Evolutionary conservation across 2,329 filamentous ascomycete genomes (phyloP).

Genomic region (Diplodia intermedia): DNA sequence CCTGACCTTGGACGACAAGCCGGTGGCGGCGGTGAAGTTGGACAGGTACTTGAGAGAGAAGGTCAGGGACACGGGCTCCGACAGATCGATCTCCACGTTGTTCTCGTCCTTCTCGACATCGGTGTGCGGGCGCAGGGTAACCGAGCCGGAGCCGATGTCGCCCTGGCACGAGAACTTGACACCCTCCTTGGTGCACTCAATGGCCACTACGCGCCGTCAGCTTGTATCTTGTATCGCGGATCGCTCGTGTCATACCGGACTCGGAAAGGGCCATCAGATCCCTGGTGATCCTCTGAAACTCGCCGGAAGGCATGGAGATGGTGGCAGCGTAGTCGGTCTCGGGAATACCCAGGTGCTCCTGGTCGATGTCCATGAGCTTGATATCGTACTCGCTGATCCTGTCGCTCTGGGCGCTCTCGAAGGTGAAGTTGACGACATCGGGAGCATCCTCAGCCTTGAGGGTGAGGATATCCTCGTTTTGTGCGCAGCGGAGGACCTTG

Average conservation of each 20-base stretch:
- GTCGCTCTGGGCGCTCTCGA: constrained; percentile 88
- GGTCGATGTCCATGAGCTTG: constrained; percentile 99
- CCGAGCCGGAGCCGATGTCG: constrained; percentile 94
- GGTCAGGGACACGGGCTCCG: constrained; percentile 89
- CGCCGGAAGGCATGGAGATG: constrained; percentile 82
- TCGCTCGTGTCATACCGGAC: constrained; percentile 70
- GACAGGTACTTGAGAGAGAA: constrained; percentile 99
- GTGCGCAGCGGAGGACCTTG: constrained; percentile 93
- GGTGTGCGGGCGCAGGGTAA: constrained; percentile 87
- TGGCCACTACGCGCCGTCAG: constrained; percentile 71
- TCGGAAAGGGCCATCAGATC: constrained; percentile 93
- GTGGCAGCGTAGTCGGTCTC: constrained; percentile 98
- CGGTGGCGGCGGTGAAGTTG: constrained; percentile 99
- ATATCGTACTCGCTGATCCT: constrained; percentile 98
- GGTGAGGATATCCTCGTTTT: constrained; percentile 92
- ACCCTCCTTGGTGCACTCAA: constrained; percentile 96
- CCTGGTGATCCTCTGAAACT: constrained; percentile 94
- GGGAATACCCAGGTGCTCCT: constrained; percentile 97
- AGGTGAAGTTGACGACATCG: constrained; percentile 92
- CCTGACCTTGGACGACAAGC: constrained; percentile 80
- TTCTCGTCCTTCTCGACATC: constrained; percentile 87
- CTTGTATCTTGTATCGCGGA: constrained; percentile 1
- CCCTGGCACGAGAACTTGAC: constrained; percentile 93
- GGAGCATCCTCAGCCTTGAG: constrained; percentile 97
- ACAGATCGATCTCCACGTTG: constrained; percentile 87